A percentile compares a stretch with the other conserved stretches of the same genome.
phyloP scores from a whole-genome alignment of 768 basidiomycete species.

The Favolaschia claudopus region DNA sequence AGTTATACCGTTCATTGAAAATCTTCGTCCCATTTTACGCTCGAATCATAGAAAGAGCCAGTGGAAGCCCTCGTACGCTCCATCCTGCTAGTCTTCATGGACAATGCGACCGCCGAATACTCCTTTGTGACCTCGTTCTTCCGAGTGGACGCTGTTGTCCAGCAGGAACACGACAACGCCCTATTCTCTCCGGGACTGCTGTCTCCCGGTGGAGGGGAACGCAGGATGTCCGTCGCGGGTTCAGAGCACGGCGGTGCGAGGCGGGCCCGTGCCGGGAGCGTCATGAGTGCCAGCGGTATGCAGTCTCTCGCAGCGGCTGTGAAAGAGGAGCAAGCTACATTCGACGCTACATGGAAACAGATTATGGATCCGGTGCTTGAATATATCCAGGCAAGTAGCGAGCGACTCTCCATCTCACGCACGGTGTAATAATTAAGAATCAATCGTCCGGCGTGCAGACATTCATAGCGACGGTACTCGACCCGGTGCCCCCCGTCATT shows the following conservation, averaged over 20 bases:
- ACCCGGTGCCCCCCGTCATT: constrained; percentile 76
- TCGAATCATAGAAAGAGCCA: constrained; percentile 73
- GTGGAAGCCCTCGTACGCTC: constrained; percentile 88
- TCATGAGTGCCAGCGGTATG: constrained; percentile 42
- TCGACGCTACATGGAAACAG: constrained; percentile 86
- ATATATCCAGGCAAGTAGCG: constrained; percentile 73
- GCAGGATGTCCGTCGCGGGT: constrained; percentile 47
- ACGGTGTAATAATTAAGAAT: constrained; percentile 7
- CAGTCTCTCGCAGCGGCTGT: constrained; percentile 44
- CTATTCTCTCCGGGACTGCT: constrained; percentile 48
- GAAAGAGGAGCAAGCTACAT: constrained; percentile 66
- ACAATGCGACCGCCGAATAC: constrained; percentile 94
- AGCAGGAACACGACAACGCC: constrained; percentile 43
- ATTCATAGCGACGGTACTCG: constrained; percentile 73
- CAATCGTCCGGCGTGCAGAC: constrained; percentile 47
- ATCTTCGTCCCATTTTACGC: too few relatives aligned
- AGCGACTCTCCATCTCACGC: background rate
- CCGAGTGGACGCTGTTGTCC: constrained; percentile 46
- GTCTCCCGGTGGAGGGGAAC: constrained; percentile 55
- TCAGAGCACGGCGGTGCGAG: constrained; percentile 60
- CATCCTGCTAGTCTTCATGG: constrained; percentile 87
- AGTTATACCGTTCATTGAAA: constrained; percentile 42
- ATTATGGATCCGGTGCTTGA: constrained; percentile 91
- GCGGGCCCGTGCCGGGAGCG: constrained; percentile 41
- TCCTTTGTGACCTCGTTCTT: constrained; percentile 90